Conservation (phyloP, 805 yeast species). For the Myxozyma udenii region DNA sequence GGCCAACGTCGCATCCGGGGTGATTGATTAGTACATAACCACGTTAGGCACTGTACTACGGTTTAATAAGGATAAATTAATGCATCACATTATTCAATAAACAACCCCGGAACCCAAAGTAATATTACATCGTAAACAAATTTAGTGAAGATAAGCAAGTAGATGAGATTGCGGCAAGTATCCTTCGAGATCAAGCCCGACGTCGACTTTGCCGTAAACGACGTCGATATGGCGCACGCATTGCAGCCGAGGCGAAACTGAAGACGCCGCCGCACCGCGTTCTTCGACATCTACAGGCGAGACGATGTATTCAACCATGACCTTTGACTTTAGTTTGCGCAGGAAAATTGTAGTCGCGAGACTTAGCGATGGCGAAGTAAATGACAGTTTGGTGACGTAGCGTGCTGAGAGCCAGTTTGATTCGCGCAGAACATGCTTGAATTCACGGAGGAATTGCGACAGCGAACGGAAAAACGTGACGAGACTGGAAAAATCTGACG, state of each 20-base stretch:
- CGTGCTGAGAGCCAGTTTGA: conserved; percentile 9
- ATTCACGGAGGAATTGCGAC: conserved; percentile 1
- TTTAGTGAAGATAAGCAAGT: no score
- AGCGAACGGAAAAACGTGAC: neutral
- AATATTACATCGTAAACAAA: no score
- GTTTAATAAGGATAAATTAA: no score
- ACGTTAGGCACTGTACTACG: neutral
- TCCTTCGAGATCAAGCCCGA: neutral
- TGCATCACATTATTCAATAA: no score
- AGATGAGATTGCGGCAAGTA: neutral
- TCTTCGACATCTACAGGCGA: neutral
- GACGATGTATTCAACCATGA: neutral
- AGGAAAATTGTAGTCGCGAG: neutral
- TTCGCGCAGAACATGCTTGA: conserved; percentile 1
- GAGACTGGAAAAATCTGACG: neutral
- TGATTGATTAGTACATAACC: neutral
- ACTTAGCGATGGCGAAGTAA: neutral
- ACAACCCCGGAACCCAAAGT: no score
- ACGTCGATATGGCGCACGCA: neutral
- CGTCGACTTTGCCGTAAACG: neutral
- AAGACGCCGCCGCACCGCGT: no score
- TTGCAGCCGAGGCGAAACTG: neutral
- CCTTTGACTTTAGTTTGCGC: neutral
- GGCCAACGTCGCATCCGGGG: conserved; percentile 12
- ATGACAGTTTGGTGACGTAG: conserved; percentile 3